Percentiles rank a stretch among this genome's conserved stretches.
Conservation (phyloP, 768 basidiomycete species). For the Tubosaeta sp. region DNA sequence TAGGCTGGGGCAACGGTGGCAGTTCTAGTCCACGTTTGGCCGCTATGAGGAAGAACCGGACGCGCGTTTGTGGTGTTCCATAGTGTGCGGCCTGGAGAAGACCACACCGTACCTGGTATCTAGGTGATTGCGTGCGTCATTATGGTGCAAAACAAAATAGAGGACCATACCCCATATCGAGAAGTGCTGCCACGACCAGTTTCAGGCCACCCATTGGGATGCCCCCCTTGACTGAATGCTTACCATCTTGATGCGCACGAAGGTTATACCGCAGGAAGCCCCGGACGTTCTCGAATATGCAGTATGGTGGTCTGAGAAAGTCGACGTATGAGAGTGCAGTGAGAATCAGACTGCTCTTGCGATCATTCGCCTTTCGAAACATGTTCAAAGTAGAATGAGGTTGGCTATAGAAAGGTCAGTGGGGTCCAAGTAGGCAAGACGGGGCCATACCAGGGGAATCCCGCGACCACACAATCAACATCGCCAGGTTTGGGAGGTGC, state of each 20-base stretch:
- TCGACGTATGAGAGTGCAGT: conserved; percentile 48
- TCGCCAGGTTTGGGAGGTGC: conserved; percentile 46
- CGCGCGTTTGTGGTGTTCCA: conserved; percentile 41
- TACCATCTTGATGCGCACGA: conserved; percentile 32
- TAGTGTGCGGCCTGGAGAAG: conserved; percentile 47
- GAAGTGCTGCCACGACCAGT: conserved; percentile 53
- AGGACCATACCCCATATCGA: conserved; percentile 57
- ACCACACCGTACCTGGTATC: conserved; percentile 42
- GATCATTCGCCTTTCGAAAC: conserved; percentile 62
- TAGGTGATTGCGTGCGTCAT: conserved; percentile 10
- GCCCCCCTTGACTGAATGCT: conserved; percentile 54
- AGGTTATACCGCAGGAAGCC: conserved; percentile 42
- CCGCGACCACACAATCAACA: conserved; percentile 60
- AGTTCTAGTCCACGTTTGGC: conserved; percentile 34
- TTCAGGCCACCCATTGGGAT: conserved; percentile 74
- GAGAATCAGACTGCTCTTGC: conserved; percentile 65
- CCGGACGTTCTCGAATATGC: conserved; percentile 47
- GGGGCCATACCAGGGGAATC: conserved; percentile 67
- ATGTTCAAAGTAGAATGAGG: conserved; percentile 71
- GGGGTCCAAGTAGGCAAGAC: not conserved
- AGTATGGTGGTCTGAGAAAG: conserved; percentile 37
- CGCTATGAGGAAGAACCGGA: conserved; percentile 49
- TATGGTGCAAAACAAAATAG: not conserved
- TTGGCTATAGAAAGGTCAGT: conserved; percentile 47
- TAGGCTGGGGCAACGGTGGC: conserved; percentile 40